Evolutionary conservation across 306 rosid species (phyloP), one percentile per base, ranked within the genome.

Genomic region (Castanea sativa): DNA sequence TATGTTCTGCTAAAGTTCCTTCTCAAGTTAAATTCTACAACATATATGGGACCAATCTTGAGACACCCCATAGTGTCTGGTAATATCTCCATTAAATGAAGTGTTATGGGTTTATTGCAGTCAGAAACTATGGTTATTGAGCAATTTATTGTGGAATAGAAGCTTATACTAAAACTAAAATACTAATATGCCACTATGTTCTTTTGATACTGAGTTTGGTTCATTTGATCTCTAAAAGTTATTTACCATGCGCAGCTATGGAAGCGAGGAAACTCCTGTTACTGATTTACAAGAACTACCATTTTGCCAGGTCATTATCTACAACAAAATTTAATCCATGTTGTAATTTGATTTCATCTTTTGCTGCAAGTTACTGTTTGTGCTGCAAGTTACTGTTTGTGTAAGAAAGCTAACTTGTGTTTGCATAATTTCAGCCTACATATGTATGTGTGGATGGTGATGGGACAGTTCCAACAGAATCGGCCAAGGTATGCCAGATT

Each of bases 381-480:
- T 63, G 53, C 81, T 33, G 13, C 23, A 0, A 21, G 23, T 21
- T 21, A n/a, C 81, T 33, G 13, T 60, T 18, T 35, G 32, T 63
- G 53, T 35, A 70, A 56, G 33, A 58, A 45, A 73, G 67, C 87
- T 76, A 29, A 81, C 59, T 15, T 25, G 27, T 79, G 52, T 76
- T 80, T 76, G 67, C 56, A 4, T 77, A 79, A 64, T 68, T 78
- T 56, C 99, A 95, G 99, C 92, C 96, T 76, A 86, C 60, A 51
- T 91, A 76, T 51, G 67, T 93, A 51, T 88, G 83, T 19, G 99
- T 95, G 41, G 93, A 95, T 60, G 99, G 99, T 38, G 99, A 95
- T 79, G 99, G 99, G 71, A 95, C 98, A 55, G 98, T 93, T 49
- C 99, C 99, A 19, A 80, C 81, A 20, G 99, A 93, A 74, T 95